These are phyloP conservation scores for Solanum phureja DNA, from an alignment of 257 asterid genomes.

Conservation along the genomic window DNA sequence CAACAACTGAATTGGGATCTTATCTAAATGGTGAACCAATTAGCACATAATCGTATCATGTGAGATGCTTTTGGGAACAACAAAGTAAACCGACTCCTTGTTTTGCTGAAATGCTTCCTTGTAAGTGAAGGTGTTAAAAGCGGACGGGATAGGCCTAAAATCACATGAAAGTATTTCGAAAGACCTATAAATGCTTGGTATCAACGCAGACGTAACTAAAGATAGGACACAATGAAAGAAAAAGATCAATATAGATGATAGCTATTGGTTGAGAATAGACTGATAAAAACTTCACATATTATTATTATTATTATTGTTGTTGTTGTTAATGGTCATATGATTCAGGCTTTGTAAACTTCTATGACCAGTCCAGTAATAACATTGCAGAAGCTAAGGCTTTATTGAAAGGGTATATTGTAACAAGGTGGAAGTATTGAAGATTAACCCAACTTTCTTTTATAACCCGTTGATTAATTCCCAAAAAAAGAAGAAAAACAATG, in stretches of 20 bases:
- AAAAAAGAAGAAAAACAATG: too few relatives aligned
- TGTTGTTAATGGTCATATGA: background rate
- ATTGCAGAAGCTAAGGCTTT: too few relatives aligned
- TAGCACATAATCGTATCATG: background rate
- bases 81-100: background rate
- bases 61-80: background rate
- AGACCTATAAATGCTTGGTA: background rate
- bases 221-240: background rate
- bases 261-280: background rate
- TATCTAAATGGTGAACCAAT: background rate
- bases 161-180: background rate
- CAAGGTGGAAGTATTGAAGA: too few relatives aligned
- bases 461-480: too few relatives aligned
- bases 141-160: background rate
- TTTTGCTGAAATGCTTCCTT: too few relatives aligned
- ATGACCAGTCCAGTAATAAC: too few relatives aligned
- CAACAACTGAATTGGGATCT: background rate
- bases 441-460: too few relatives aligned
- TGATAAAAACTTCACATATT: background rate
- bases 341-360: background rate
- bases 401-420: too few relatives aligned
- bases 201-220: too few relatives aligned
- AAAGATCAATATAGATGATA: too few relatives aligned
- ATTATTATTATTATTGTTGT: too few relatives aligned
- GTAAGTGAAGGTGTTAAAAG: background rate